Conservation (phyloP, 2,329 filamentous ascomycete genomes). For the Ophiosphaerella korrae region DNA sequence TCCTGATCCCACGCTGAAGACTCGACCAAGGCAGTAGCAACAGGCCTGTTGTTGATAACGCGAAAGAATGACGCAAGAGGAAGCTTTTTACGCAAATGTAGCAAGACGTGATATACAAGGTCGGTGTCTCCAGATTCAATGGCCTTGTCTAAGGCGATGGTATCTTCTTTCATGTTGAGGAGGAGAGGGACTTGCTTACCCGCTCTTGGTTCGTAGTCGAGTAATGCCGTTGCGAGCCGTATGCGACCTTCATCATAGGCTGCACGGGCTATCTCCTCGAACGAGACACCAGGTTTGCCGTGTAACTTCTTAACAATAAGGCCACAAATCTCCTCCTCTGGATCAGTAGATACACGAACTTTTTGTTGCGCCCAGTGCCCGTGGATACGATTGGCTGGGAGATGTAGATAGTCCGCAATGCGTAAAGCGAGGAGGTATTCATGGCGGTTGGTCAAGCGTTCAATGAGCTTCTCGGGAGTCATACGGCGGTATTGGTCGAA, state of each 20-base stretch:
- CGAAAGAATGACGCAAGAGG: constrained; percentile 92
- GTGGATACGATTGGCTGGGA: constrained; percentile 88
- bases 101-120: constrained; percentile 84
- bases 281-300: constrained; percentile 90
- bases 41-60: constrained; percentile 81
- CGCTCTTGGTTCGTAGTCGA: constrained; percentile 92
- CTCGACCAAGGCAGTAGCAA: constrained; percentile 89
- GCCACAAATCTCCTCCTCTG: constrained; percentile 85
- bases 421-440: constrained; percentile 90
- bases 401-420: constrained; percentile 82
- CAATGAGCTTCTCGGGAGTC: constrained; percentile 85
- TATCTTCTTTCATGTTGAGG: constrained; percentile 93
- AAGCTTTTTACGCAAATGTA: constrained; percentile 87
- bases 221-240: constrained; percentile 84
- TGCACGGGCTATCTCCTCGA: constrained; percentile 88
- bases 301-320: constrained; percentile 85
- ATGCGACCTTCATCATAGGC: constrained; percentile 92
- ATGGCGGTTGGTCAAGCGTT: constrained; percentile 82
- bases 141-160: constrained; percentile 92
- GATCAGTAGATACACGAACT: constrained; percentile 80
- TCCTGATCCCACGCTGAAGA: constrained; percentile 81
- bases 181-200: constrained; percentile 95
- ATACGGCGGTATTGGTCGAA: constrained; percentile 93
- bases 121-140: constrained; percentile 96
- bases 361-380: constrained; percentile 97